Evolutionary conservation across 345 rosid species (phyloP).

Genomic region (Moringa oleifera): DNA sequence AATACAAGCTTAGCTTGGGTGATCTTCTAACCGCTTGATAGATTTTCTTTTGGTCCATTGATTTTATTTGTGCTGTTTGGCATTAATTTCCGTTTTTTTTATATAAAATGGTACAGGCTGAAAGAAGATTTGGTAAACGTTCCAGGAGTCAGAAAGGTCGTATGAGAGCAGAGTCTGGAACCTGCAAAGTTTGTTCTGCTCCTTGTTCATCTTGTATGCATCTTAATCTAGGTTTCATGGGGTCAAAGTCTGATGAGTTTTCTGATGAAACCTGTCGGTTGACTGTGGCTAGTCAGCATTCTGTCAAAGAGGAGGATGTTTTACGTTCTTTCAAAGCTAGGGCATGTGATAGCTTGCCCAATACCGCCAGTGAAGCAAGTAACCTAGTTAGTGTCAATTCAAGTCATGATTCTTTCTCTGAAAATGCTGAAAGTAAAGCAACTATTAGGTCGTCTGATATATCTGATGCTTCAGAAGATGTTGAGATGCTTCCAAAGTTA

Average conservation of each 20-base stretch:
- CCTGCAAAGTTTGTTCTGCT: slow-evolving; percentile 71
- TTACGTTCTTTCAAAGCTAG: slow-evolving; percentile 22
- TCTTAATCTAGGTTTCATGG: slow-evolving; percentile 39
- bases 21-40: no score
- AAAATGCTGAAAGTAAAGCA: slow-evolving; percentile 60
- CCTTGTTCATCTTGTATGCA: slow-evolving; percentile 89
- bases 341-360: slow-evolving; percentile 31
- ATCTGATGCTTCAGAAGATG: slow-evolving; percentile 36
- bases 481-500: slow-evolving; percentile 27
- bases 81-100: slow-evolving; percentile 7
- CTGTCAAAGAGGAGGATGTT: slow-evolving; percentile 46
- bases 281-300: slow-evolving; percentile 48
- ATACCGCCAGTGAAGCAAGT: slow-evolving; percentile 55
- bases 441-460: slow-evolving; percentile 32
- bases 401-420: slow-evolving; percentile 52
- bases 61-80: no score
- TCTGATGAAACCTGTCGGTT: slow-evolving; percentile 61
- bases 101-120: slow-evolving; percentile 29
- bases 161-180: slow-evolving; percentile 60
- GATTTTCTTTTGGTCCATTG: no score
- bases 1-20: no score
- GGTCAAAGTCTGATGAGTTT: slow-evolving; percentile 49
- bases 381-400: slow-evolving; percentile 41
- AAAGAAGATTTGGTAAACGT: slow-evolving; percentile 28
- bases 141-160: slow-evolving; percentile 42